phyloP scores from a whole-genome alignment of 768 basidiomycete genomes.

The Termitomyces sp. region DNA sequence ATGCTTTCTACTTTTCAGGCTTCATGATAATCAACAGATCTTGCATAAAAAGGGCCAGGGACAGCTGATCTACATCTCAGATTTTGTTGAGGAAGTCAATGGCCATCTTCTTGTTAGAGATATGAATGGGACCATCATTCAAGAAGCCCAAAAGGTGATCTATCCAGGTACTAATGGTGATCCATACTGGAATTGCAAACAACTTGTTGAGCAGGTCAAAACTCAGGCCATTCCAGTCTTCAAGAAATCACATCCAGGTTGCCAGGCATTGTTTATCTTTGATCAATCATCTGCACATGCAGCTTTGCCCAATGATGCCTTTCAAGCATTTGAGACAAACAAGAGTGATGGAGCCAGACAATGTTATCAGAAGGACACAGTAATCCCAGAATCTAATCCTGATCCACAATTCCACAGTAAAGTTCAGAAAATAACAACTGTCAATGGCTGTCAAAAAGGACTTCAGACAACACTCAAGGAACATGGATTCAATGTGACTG shows the following conservation, averaged over 20 bases:
- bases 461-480: no score
- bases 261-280: background rate
- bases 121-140: background rate
- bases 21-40: background rate
- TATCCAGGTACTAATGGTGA: no score
- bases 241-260: background rate
- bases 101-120: background rate
- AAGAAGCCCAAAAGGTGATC: background rate
- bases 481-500: no score
- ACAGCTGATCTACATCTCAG: background rate
- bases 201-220: constrained; percentile 8
- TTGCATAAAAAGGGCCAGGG: background rate
- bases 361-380: no score
- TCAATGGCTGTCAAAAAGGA: no score
- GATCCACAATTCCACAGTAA: background rate
- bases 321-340: background rate
- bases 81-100: background rate
- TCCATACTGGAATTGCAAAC: background rate
- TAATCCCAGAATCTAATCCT: no score
- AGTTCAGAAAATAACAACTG: no score
- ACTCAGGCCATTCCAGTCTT: constrained; percentile 13
- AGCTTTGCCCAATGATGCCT: background rate
- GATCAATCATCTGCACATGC: background rate
- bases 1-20: background rate
- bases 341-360: background rate